A percentile compares a stretch with the other conserved stretches of the same genome.
Evolutionary conservation across 495 filamentous ascomycete genomes (phyloP).

Genomic region (Penicillium canariense): DNA sequence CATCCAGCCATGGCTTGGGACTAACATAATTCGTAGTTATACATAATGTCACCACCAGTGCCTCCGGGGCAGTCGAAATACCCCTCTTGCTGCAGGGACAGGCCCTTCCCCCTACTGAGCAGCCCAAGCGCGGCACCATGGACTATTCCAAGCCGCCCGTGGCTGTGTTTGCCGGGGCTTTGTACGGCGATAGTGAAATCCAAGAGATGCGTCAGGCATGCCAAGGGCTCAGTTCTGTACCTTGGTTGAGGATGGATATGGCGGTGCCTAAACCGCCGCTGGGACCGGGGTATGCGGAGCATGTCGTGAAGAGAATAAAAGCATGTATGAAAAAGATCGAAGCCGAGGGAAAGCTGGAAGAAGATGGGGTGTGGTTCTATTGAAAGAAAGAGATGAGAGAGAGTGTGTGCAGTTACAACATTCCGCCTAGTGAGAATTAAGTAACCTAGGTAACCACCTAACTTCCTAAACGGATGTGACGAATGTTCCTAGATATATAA

Average conservation of each 20-base stretch:
- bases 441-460: too few relatives aligned
- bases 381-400: background rate
- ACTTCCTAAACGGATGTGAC: too few relatives aligned
- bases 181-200: slow-evolving; percentile 27
- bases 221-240: slow-evolving; percentile 21
- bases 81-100: slow-evolving; percentile 26
- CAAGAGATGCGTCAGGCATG: slow-evolving; percentile 23
- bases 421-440: too few relatives aligned
- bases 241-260: slow-evolving; percentile 35
- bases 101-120: slow-evolving; percentile 11
- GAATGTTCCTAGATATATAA: too few relatives aligned
- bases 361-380: slow-evolving; percentile 22
- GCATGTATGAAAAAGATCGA: slow-evolving; percentile 23
- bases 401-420: too few relatives aligned
- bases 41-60: slow-evolving; percentile 25
- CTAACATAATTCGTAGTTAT: slow-evolving; percentile 22
- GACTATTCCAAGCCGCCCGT: slow-evolving; percentile 28
- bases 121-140: slow-evolving; percentile 25
- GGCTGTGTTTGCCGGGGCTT: slow-evolving; percentile 31
- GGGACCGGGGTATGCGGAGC: slow-evolving; percentile 32
- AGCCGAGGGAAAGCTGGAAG: slow-evolving; percentile 26
- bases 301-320: slow-evolving; percentile 26
- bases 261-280: slow-evolving; percentile 23
- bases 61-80: slow-evolving; percentile 20
- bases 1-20: background rate